A percentile compares a stretch with the other conserved stretches of the same genome.
These are phyloP conservation scores for Sporopachydermia cereana DNA, from an alignment of 1,139 yeast genomes.

Conservation along the genomic window DNA sequence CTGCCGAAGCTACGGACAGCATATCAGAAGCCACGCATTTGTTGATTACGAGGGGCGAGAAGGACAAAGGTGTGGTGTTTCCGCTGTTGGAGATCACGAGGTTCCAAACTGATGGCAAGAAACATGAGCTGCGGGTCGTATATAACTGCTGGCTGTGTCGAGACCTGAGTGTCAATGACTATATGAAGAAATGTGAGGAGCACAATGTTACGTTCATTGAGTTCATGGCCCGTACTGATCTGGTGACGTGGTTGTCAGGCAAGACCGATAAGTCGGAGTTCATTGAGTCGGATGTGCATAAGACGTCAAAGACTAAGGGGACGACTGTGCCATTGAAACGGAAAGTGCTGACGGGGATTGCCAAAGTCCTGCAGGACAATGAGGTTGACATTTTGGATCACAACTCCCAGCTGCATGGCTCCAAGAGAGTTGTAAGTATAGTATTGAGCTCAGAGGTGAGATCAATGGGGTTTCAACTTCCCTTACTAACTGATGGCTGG, in stretches of 20 bases:
- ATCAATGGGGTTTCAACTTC: too few species aligned
- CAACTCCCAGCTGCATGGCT: constrained; percentile 1
- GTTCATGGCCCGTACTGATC: constrained; percentile 77
- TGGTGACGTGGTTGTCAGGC: constrained; percentile 72
- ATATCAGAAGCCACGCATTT: constrained; percentile 20
- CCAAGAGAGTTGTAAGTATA: neutral
- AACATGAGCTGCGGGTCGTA: constrained; percentile 48
- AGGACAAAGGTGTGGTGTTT: constrained; percentile 13
- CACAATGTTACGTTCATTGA: constrained; percentile 59
- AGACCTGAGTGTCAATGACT: constrained; percentile 72
- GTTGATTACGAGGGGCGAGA: constrained; percentile 11
- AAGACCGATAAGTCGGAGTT: constrained; percentile 45
- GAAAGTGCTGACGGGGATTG: neutral
- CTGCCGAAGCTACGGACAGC: constrained; percentile 19
- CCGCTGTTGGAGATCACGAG: constrained; percentile 39
- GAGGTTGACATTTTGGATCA: constrained; percentile 2
- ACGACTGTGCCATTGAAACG: constrained; percentile 3
- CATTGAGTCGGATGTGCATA: constrained; percentile 19
- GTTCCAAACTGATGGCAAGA: constrained; percentile 41
- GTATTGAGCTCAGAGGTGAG: neutral
- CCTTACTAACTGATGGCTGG: neutral
- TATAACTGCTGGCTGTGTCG: constrained; percentile 73
- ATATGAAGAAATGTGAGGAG: constrained; percentile 61
- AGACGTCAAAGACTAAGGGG: constrained; percentile 13
- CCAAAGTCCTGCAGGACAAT: neutral